A percentile compares a stretch with the other conserved stretches of the same genome.
phyloP scores from a whole-genome alignment of 371 early-diverging fungal species.

The Choanephora cucurbitarum region DNA sequence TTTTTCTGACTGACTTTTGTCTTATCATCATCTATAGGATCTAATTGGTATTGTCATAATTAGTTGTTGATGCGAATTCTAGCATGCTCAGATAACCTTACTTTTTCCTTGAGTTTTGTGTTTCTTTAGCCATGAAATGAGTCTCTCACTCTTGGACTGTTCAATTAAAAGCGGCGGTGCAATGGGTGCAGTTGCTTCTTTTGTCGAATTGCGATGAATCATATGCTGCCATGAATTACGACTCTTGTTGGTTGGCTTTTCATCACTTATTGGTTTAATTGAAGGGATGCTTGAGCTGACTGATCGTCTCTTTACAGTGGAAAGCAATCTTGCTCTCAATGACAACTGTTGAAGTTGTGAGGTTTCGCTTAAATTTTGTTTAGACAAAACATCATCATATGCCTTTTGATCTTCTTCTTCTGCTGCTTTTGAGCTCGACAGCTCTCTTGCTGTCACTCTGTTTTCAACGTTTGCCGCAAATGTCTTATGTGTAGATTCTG shows the following conservation, averaged over 20 bases:
- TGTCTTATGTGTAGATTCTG: too few relatives aligned
- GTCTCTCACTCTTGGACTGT: constrained; percentile 18
- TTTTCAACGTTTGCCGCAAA: too few relatives aligned
- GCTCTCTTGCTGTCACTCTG: too few relatives aligned
- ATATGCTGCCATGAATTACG: constrained; percentile 17
- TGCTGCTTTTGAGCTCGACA: too few relatives aligned
- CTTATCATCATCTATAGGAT: too few relatives aligned
- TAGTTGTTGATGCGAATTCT: not conserved
- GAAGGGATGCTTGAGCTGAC: not conserved
- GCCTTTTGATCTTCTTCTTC: too few relatives aligned
- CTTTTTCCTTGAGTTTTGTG: constrained; percentile 12
- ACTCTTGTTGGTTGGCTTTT: constrained; percentile 2
- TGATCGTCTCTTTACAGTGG: constrained; percentile 12
- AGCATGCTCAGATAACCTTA: constrained; percentile 1
- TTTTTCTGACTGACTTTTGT: too few relatives aligned
- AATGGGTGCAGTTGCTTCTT: constrained; percentile 8
- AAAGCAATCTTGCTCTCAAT: constrained; percentile 14
- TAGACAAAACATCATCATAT: not conserved
- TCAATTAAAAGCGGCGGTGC: constrained; percentile 5
- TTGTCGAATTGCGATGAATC: constrained; percentile 4
- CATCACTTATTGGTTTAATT: not conserved
- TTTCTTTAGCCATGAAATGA: constrained; percentile 23
- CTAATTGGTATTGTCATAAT: too few relatives aligned
- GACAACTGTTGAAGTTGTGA: constrained; percentile 5
- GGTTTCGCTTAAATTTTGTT: not conserved